Base-by-base conservation (phyloP, 495 filamentous ascomycete genomes). In the Neurospora sp. region DNA sequence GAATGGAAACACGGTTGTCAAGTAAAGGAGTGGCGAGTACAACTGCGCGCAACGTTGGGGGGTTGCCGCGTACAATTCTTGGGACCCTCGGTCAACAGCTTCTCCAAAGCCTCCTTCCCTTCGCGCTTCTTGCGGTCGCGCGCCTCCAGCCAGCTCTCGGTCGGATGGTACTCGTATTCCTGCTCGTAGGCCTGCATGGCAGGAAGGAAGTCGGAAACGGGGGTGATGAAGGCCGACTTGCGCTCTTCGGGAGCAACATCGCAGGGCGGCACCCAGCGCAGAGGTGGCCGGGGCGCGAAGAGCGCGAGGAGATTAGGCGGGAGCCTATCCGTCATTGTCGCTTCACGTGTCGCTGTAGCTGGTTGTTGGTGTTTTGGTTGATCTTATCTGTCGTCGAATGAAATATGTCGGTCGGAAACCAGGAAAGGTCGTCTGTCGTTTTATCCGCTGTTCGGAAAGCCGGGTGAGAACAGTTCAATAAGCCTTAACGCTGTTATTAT, bases 291-390 rank as follows among this genome's bases (percentile, higher is more conserved):
- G 74, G 96, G 93, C 78, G 94, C 92, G 84, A 99, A 99, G 73
- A 99, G 93, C 76, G 92, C 92, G 78, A 98, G 88, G 40, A 99
- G 89, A 75, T 95, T 95, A 70, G 93, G 93, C 70, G 95, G 95
- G 9, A 99, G 91, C 83, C 95, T 94, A 86, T 97, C 95, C 9
- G 95, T 98, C 95, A 98, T 98, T 41, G 39, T 20, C 39, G 12
- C 72, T 72, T 39, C 23, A 31, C 54, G 54, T 62, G 23, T 31
- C 6, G 54, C 5, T 62, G 54, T 16, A 62, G 54, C 54, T 62
- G 54, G 54, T 31, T 62, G 54, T 31, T 62, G 49, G 49, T 60
- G 54, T 62, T 62, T 8, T 35, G 35, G 35, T 62, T 62, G 54
- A 35, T 62, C 54, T 62, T 62, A 31, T 62, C 23, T 35, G 54